A percentile compares a stretch with the other conserved stretches of the same genome.
Evolutionary conservation across 2,329 filamentous ascomycete genomes (phyloP).

Genomic region (Zasmidium citrigriseum): DNA sequence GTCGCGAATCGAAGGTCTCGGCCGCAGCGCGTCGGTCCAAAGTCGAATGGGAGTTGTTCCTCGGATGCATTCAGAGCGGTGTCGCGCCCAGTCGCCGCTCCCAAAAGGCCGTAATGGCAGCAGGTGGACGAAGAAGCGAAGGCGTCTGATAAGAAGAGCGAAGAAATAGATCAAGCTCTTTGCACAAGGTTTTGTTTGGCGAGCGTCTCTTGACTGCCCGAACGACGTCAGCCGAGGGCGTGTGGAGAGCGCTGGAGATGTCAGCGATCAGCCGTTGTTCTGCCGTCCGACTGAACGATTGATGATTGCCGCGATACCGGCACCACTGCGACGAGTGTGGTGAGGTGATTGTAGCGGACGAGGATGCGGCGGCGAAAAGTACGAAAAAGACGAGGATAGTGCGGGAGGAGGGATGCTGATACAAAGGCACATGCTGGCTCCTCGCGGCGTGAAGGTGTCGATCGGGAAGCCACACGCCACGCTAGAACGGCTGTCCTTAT

Average conservation of each 20-base stretch:
- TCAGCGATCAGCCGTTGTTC: neutral
- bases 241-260: neutral
- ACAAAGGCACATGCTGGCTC: neutral
- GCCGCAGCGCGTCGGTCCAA: conserved; percentile 12
- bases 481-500: neutral
- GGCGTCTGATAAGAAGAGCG: conserved; percentile 1
- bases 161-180: conserved; percentile 6
- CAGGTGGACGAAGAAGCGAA: neutral
- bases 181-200: neutral
- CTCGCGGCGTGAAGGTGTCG: neutral
- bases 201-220: neutral
- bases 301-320: neutral
- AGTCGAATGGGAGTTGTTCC: neutral
- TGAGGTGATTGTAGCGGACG: no score
- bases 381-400: neutral
- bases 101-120: conserved; percentile 25
- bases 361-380: neutral
- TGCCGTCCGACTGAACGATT: neutral
- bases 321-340: neutral
- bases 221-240: conserved; percentile 1
- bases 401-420: no score
- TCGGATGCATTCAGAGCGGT: conserved; percentile 14
- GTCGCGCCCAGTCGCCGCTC: conserved; percentile 39
- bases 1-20: conserved; percentile 20
- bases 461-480: neutral